These are phyloP conservation scores for Mycena rosella DNA, from an alignment of 768 basidiomycete species.

Conservation along the genomic window DNA sequence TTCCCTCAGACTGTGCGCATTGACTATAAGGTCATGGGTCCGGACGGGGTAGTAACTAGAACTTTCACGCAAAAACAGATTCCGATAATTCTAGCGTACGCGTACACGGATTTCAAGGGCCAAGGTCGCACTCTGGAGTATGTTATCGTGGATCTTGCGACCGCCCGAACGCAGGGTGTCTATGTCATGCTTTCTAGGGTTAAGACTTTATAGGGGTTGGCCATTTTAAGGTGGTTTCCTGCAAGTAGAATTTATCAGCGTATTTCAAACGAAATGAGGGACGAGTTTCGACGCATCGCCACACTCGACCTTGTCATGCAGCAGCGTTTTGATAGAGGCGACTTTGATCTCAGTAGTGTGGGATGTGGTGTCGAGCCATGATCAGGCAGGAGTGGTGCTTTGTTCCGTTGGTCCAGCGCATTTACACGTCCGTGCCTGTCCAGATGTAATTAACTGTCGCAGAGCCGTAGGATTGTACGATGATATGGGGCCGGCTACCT, in stretches of 20 bases:
- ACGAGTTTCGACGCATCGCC: background rate
- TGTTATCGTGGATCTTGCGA: background rate
- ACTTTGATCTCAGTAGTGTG: too few species aligned
- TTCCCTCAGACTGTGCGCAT: too few species aligned
- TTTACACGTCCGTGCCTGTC: too few species aligned
- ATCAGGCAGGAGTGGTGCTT: too few species aligned
- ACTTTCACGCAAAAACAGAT: too few species aligned
- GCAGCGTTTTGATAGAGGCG: background rate
- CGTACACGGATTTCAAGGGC: constrained; percentile 1
- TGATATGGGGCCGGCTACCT: too few species aligned
- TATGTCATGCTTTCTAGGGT: constrained; percentile 50
- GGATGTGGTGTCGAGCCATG: too few species aligned
- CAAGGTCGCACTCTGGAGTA: background rate
- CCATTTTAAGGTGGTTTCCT: constrained; percentile 41
- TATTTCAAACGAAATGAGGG: constrained; percentile 31
- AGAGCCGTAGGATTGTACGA: too few species aligned
- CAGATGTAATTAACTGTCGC: too few species aligned
- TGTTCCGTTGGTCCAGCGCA: too few species aligned
- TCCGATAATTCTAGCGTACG: background rate
- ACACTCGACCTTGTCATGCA: background rate
- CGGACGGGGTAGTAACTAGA: too few species aligned
- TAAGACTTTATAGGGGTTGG: constrained; percentile 35
- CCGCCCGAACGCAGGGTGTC: constrained; percentile 22
- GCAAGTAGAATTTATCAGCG: constrained; percentile 34
- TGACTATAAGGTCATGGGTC: too few species aligned